Percentiles rank a stretch among this genome's conserved stretches.
Evolutionary conservation across 1,284 basidiomycete species (phyloP).

Genomic region (Agroathelia rolfsii): DNA sequence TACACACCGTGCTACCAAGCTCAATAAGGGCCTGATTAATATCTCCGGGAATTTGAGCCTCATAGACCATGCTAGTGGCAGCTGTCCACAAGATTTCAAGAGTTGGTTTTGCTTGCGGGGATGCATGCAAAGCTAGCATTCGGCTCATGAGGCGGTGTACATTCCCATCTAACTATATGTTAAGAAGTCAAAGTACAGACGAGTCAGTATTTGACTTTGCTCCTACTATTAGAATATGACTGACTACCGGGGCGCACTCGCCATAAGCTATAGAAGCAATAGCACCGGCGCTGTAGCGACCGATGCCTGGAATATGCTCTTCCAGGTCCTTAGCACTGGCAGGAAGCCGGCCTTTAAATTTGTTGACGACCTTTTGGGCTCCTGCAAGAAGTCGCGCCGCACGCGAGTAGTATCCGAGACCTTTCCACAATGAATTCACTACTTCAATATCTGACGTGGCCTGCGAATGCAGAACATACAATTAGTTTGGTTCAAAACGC

Average conservation of each 20-base stretch:
- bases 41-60: conserved; percentile 50
- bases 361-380: conserved; percentile 65
- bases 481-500: not conserved
- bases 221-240: conserved; percentile 22
- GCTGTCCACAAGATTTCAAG: conserved; percentile 77
- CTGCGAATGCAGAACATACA: conserved; percentile 19
- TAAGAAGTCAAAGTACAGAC: conserved; percentile 5
- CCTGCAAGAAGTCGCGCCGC: conserved; percentile 72
- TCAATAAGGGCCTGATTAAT: conserved; percentile 86
- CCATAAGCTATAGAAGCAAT: conserved; percentile 88
- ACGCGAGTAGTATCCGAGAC: conserved; percentile 87
- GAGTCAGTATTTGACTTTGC: conserved; percentile 1
- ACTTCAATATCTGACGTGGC: conserved; percentile 72
- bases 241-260: conserved; percentile 72
- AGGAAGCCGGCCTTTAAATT: conserved; percentile 68
- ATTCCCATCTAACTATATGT: conserved; percentile 80
- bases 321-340: conserved; percentile 75
- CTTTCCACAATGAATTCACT: conserved; percentile 84
- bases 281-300: conserved; percentile 85
- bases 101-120: conserved; percentile 69
- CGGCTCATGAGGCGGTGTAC: conserved; percentile 78
- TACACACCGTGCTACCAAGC: conserved; percentile 86
- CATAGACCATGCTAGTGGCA: conserved; percentile 60
- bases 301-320: conserved; percentile 81
- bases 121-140: conserved; percentile 72